These are phyloP conservation scores for Talaromyces sp. DNA, from an alignment of 2,329 filamentous ascomycete genomes.

Conservation along the genomic window DNA sequence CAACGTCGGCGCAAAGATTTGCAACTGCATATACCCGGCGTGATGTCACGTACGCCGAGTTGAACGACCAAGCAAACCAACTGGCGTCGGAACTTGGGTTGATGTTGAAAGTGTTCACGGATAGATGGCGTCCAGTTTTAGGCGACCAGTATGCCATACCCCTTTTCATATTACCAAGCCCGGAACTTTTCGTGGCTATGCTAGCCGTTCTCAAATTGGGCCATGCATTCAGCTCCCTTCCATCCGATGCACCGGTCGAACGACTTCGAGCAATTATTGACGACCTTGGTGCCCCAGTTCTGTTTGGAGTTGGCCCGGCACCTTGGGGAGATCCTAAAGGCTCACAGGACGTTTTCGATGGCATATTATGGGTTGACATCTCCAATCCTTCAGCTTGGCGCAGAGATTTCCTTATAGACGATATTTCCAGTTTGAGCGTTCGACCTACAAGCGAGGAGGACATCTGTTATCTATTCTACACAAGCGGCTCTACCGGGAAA, in stretches of 20 bases:
- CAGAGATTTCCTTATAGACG: neutral
- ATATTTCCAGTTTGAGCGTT: neutral
- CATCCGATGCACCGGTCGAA: slow-evolving; percentile 4
- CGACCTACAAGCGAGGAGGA: neutral
- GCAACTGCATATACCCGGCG: neutral
- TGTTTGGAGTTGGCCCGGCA: slow-evolving; percentile 5
- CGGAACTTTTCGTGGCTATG: slow-evolving; percentile 1
- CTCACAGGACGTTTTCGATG: neutral
- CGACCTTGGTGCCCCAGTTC: neutral
- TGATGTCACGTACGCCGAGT: neutral
- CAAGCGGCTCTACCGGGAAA: slow-evolving; percentile 25
- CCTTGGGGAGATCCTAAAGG: neutral
- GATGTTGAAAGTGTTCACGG: neutral
- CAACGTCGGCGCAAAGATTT: neutral
- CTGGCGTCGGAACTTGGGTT: neutral
- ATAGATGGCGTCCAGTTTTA: neutral
- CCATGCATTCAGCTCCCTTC: slow-evolving; percentile 1
- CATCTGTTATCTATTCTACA: slow-evolving; percentile 26
- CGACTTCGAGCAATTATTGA: neutral
- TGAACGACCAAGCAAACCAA: neutral
- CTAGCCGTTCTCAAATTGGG: slow-evolving; percentile 2
- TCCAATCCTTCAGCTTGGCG: neutral
- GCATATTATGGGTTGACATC: slow-evolving; percentile 5
- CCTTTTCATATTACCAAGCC: neutral
- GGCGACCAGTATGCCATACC: slow-evolving; percentile 1